Evolutionary conservation across 2,329 filamentous ascomycete species (phyloP).

Genomic region (Paecilomyces fulvus): DNA sequence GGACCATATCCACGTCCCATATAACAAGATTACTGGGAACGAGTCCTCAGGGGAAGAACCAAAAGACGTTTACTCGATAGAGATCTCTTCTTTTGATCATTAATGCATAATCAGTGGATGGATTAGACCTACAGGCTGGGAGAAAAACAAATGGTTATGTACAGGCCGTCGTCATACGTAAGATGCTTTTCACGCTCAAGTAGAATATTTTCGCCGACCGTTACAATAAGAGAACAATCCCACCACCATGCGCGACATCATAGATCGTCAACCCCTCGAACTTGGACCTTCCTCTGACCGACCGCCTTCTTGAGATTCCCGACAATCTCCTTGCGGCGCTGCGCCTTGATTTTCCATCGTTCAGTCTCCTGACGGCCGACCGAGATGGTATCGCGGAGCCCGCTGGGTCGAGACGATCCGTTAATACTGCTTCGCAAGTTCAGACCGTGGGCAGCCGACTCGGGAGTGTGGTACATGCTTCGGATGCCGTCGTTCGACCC

Average conservation of each 20-base stretch:
- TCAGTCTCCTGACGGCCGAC: slow-evolving; percentile 21
- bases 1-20: no score
- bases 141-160: neutral
- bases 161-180: neutral
- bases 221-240: neutral
- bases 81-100: neutral
- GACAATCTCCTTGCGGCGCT: slow-evolving; percentile 21
- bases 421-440: slow-evolving; percentile 28
- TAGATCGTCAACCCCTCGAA: slow-evolving; percentile 16
- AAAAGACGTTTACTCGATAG: no score
- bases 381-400: slow-evolving; percentile 17
- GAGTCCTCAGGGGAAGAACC: no score
- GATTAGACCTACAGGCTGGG: neutral
- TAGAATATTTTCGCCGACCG: neutral
- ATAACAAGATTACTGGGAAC: no score
- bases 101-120: neutral
- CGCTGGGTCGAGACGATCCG: slow-evolving; percentile 23
- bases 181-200: neutral
- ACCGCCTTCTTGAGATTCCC: slow-evolving; percentile 18
- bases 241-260: slow-evolving; percentile 1
- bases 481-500: slow-evolving; percentile 26
- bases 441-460: slow-evolving; percentile 21
- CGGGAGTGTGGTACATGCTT: slow-evolving; percentile 34
- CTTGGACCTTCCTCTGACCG: slow-evolving; percentile 10
- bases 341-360: slow-evolving; percentile 28